Conservation (phyloP, 306 rosid genomes). For the Malus orientalis region DNA sequence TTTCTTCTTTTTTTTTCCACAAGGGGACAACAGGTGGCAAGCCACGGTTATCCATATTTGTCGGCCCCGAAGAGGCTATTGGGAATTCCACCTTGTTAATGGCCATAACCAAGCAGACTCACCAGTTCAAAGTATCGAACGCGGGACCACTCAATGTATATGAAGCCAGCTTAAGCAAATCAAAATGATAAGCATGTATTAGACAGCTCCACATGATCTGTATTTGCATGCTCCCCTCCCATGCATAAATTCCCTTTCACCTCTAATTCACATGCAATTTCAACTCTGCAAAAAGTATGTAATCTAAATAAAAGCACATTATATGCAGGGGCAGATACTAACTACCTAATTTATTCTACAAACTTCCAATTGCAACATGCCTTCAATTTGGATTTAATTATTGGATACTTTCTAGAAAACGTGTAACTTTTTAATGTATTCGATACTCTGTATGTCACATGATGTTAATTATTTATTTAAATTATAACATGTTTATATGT, state of each 20-base stretch:
- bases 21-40: too few relatives aligned
- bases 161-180: conserved; percentile 13
- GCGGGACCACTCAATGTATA: not conserved
- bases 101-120: too few relatives aligned
- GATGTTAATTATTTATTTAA: too few relatives aligned
- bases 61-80: rapidly evolving
- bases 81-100: too few relatives aligned
- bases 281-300: not conserved
- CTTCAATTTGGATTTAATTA: conserved; percentile 4
- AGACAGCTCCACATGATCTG: conserved; percentile 13
- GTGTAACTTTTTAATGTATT: too few relatives aligned
- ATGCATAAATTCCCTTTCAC: conserved; percentile 1
- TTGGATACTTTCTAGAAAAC: conserved; percentile 1
- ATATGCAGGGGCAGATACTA: not conserved
- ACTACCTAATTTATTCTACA: not conserved
- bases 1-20: too few relatives aligned
- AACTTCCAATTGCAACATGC: conserved; percentile 5
- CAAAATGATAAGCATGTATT: not conserved
- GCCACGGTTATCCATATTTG: too few relatives aligned
- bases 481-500: too few relatives aligned
- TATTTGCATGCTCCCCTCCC: not conserved
- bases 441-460: not conserved
- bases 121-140: too few relatives aligned
- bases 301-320: not conserved
- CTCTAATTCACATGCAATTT: not conserved